A percentile compares a stretch with the other conserved stretches of the same genome.
Evolutionary conservation across 495 filamentous ascomycete genomes (phyloP).

Genomic region (Bathelium albidoporum): DNA sequence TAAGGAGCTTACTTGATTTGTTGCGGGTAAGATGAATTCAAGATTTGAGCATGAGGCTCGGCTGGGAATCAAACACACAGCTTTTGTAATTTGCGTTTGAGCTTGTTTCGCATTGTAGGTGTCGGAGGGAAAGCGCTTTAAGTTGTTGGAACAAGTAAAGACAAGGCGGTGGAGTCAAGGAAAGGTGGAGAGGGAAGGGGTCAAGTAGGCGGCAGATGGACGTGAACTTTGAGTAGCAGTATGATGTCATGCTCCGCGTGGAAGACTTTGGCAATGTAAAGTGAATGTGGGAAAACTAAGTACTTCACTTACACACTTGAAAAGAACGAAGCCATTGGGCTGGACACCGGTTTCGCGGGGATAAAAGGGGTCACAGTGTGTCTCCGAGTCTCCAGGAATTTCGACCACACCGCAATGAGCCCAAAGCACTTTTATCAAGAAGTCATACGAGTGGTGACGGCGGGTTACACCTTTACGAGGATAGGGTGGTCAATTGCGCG

Average conservation of each 20-base stretch:
- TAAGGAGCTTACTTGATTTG: slow-evolving; percentile 3
- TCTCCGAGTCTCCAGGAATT: neutral
- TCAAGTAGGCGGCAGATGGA: neutral
- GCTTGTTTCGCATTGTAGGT: neutral
- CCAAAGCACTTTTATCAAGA: neutral
- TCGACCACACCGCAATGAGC: neutral
- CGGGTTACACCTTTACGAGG: neutral
- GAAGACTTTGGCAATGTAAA: neutral
- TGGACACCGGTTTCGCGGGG: neutral
- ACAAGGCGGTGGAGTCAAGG: neutral
- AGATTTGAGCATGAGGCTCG: neutral
- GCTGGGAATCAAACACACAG: neutral
- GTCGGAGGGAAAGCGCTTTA: neutral
- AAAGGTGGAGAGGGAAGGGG: neutral
- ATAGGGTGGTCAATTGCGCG: neutral
- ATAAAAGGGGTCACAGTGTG: neutral
- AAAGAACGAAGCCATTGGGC: slow-evolving; percentile 25
- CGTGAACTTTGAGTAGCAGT: neutral
- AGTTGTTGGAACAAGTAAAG: neutral
- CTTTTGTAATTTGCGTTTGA: neutral
- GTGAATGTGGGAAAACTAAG: neutral
- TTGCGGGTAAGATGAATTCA: neutral
- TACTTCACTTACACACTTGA: slow-evolving; percentile 23
- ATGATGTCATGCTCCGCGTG: slow-evolving; percentile 9
- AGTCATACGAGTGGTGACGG: neutral